These are phyloP conservation scores for Thozetella sp. DNA, from an alignment of 495 filamentous ascomycete species.

Conservation along the genomic window DNA sequence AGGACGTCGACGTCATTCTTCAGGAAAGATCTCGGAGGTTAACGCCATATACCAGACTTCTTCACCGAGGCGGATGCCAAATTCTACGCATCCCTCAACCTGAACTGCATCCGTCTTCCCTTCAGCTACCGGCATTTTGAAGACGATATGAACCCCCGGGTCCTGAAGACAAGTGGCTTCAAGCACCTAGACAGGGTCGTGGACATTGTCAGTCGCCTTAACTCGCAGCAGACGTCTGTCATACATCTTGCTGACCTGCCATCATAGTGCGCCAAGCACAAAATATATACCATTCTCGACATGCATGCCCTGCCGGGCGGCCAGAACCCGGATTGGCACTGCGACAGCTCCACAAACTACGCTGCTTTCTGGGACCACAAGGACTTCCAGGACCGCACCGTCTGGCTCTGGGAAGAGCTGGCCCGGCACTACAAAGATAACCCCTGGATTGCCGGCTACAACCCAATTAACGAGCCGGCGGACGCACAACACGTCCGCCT, in stretches of 20 bases:
- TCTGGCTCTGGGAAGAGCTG: slow-evolving; percentile 60
- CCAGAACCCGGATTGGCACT: slow-evolving; percentile 66
- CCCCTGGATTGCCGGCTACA: slow-evolving; percentile 58
- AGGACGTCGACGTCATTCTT: neutral
- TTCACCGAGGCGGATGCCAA: slow-evolving; percentile 61
- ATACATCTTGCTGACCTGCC: neutral
- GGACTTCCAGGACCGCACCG: slow-evolving; percentile 57
- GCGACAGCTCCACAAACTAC: slow-evolving; percentile 48
- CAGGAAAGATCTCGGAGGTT: neutral
- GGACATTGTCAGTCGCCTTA: slow-evolving; percentile 26
- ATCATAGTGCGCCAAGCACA: slow-evolving; percentile 42
- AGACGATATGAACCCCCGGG: slow-evolving; percentile 60
- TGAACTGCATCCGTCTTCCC: slow-evolving; percentile 63
- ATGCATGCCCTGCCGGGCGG: slow-evolving; percentile 62
- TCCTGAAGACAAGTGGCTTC: slow-evolving; percentile 56
- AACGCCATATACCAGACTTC: slow-evolving; percentile 45
- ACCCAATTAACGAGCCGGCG: slow-evolving; percentile 63
- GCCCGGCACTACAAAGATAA: slow-evolving; percentile 55
- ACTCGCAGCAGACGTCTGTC: neutral
- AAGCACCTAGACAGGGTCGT: slow-evolving; percentile 59
- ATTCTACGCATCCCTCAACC: slow-evolving; percentile 53
- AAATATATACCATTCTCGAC: slow-evolving; percentile 61
- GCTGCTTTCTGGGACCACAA: slow-evolving; percentile 64
- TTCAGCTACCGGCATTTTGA: slow-evolving; percentile 66
- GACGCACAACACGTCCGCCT: slow-evolving; percentile 56